These are phyloP conservation scores for Geotrichum reessii DNA, from an alignment of 1,139 yeast genomes.

Conservation along the genomic window DNA sequence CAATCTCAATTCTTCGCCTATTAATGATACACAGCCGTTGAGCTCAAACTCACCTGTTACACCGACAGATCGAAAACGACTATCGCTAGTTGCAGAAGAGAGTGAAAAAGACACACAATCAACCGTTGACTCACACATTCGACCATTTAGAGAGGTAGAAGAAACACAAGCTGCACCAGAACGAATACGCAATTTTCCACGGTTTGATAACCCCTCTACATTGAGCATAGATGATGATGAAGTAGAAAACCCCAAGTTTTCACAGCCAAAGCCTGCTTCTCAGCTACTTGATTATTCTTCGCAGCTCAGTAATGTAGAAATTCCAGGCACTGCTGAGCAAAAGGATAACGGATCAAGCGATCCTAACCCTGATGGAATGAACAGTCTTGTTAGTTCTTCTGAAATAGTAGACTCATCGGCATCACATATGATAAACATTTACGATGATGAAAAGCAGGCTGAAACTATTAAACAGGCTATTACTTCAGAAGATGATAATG, in stretches of 20 bases:
- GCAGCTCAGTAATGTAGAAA: conserved; percentile 3
- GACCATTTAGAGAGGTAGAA: conserved; percentile 7
- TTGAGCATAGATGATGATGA: background rate
- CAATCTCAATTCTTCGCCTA: background rate
- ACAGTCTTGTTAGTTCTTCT: background rate
- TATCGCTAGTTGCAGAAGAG: background rate
- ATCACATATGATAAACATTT: background rate
- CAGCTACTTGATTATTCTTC: background rate
- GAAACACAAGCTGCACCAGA: conserved; percentile 1
- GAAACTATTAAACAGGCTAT: background rate
- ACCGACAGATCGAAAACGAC: background rate
- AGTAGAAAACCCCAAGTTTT: background rate
- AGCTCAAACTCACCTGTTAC: background rate
- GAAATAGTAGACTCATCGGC: background rate
- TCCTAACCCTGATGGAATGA: background rate
- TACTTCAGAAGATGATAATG: conserved; percentile 6
- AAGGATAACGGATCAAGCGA: background rate
- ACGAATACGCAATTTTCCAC: background rate
- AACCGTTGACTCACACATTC: conserved; percentile 4
- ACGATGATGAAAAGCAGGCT: background rate
- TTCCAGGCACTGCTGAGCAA: conserved; percentile 11
- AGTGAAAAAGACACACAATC: background rate
- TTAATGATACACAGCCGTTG: conserved; percentile 2
- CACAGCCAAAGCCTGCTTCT: background rate
- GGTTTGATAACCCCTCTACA: background rate